Evolutionary conservation across 345 rosid species (phyloP).

Genomic region (Acer yangbiense): DNA sequence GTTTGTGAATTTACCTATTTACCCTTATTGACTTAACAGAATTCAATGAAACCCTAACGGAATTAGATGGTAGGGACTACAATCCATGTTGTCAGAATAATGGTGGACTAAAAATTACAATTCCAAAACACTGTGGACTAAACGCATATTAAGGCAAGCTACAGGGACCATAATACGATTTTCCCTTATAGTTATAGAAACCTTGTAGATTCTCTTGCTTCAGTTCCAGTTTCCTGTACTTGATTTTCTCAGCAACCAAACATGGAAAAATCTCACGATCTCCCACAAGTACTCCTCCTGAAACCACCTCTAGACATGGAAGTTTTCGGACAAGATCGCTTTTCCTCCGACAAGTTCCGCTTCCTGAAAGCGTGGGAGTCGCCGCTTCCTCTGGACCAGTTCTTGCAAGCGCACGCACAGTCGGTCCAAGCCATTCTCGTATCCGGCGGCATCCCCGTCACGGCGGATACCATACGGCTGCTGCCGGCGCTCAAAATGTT

Average conservation of each 20-base stretch:
- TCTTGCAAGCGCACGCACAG: constrained; percentile 40
- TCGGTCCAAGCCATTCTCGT: constrained; percentile 40
- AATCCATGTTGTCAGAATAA: too few species aligned
- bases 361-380: constrained; percentile 36
- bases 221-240: not conserved
- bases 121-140: too few species aligned
- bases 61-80: too few species aligned
- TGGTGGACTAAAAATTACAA: too few species aligned
- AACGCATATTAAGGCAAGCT: too few species aligned
- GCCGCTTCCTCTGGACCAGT: constrained; percentile 41
- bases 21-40: too few species aligned
- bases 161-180: too few species aligned
- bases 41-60: too few species aligned
- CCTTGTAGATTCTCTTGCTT: not conserved
- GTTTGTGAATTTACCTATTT: too few species aligned
- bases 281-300: constrained; percentile 22
- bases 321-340: constrained; percentile 9
- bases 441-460: constrained; percentile 29
- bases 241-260: not conserved
- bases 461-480: constrained; percentile 33
- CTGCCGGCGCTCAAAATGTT: constrained; percentile 50
- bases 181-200: too few species aligned
- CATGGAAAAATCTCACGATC: constrained; percentile 5
- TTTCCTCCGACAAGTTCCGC: constrained; percentile 21
- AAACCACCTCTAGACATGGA: constrained; percentile 20